A percentile compares a stretch with the other conserved stretches of the same genome.
Conservation (phyloP, 2,329 filamentous ascomycete species). For the Diaporthe sp. region DNA sequence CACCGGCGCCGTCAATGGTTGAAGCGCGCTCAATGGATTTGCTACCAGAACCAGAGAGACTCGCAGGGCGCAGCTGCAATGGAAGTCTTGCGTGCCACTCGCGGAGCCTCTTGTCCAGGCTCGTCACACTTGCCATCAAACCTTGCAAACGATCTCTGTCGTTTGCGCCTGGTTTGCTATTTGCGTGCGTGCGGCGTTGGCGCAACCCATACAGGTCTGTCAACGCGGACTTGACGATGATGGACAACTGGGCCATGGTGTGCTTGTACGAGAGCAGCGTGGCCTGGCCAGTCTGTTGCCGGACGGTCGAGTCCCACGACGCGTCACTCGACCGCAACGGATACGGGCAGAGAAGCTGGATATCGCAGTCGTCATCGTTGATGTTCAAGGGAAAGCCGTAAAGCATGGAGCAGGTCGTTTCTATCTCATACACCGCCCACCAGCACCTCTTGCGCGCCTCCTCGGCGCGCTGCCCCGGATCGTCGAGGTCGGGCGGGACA, state of each 20-base stretch:
- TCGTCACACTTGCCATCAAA: neutral
- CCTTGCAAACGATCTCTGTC: neutral
- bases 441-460: neutral
- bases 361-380: slow-evolving; percentile 16
- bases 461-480: slow-evolving; percentile 1
- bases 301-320: neutral
- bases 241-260: neutral
- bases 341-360: neutral
- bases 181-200: neutral
- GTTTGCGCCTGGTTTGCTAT: neutral
- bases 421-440: slow-evolving; percentile 8
- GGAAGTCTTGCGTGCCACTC: slow-evolving; percentile 8
- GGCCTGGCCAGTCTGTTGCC: neutral
- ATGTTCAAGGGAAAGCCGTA: slow-evolving; percentile 1
- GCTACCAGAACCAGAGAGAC: neutral
- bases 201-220: neutral
- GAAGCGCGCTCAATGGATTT: too few relatives aligned
- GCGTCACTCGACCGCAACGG: neutral
- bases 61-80: neutral
- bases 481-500: neutral
- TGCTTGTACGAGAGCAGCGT: slow-evolving; percentile 10
- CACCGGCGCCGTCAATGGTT: too few relatives aligned
- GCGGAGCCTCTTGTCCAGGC: neutral
- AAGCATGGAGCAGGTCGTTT: neutral
- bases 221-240: neutral